Evolutionary conservation across 163 green algal genomes (phyloP).

Genomic region (Volvox carteri): DNA sequence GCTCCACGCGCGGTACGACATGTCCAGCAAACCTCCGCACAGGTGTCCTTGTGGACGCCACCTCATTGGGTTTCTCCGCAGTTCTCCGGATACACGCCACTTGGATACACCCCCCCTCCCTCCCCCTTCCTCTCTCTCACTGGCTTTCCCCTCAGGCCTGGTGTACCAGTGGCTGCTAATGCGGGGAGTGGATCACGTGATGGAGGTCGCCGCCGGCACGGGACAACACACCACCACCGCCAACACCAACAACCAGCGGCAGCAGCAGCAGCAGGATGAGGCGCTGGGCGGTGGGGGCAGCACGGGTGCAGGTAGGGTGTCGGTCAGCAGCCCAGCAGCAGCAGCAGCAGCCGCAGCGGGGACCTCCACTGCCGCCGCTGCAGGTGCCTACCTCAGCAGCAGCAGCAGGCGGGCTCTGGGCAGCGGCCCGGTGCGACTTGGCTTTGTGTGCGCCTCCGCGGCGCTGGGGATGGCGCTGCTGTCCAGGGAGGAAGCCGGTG

Average conservation of each 20-base stretch:
- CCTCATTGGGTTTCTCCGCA: no score
- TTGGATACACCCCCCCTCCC: neutral
- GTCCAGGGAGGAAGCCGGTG: constrained; percentile 26
- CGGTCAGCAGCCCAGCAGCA: no score
- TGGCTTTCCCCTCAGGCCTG: constrained; percentile 60
- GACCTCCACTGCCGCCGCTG: neutral
- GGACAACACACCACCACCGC: neutral
- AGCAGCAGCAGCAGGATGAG: constrained; percentile 28
- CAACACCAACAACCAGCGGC: neutral
- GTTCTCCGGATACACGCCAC: neutral
- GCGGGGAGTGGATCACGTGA: constrained; percentile 69
- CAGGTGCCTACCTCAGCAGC: no score
- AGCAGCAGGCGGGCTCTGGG: neutral
- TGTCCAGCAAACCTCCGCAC: no score
- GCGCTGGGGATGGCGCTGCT: constrained; percentile 43
- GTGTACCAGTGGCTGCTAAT: constrained; percentile 88
- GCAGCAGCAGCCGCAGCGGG: neutral
- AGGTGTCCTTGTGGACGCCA: no score
- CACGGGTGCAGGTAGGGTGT: no score
- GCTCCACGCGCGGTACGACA: no score
- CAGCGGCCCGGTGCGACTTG: constrained; percentile 30
- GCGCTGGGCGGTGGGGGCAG: neutral
- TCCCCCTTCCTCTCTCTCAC: neutral
- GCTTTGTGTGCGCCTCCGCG: constrained; percentile 38
- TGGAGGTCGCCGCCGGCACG: constrained; percentile 38